phyloP scores from a whole-genome alignment of 257 asterid genomes.

The Solanum neorickii region DNA sequence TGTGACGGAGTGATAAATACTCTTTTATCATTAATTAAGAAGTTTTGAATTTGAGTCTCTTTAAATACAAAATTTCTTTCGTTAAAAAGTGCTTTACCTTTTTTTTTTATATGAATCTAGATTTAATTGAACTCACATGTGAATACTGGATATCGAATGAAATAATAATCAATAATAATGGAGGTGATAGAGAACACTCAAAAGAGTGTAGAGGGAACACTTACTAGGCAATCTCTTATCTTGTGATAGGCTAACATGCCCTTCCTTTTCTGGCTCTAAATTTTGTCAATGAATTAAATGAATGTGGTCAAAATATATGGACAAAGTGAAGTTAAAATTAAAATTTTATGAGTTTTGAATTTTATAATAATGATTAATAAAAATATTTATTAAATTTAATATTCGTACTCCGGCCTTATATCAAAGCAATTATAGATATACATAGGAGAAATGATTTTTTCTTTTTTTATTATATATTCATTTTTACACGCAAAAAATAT shows the following conservation, averaged over 20 bases:
- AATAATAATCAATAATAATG: neutral
- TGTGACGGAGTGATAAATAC: rapidly evolving
- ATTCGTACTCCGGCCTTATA: neutral
- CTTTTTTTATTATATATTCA: no score
- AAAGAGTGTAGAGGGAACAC: neutral
- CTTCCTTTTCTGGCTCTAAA: neutral
- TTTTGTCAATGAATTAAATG: neutral
- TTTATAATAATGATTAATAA: neutral
- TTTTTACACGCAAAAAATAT: neutral
- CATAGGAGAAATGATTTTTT: neutral
- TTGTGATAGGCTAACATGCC: neutral
- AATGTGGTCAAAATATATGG: neutral
- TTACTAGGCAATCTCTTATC: neutral
- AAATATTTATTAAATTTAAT: no score
- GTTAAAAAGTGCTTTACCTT: rapidly evolving
- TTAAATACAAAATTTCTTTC: no score
- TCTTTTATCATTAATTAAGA: no score
- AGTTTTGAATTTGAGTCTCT: rapidly evolving
- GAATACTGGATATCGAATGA: no score
- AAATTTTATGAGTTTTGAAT: neutral
- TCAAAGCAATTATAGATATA: neutral
- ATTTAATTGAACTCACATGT: rapidly evolving
- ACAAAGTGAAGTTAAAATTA: rapidly evolving
- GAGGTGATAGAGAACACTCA: neutral
- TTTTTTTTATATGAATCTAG: rapidly evolving